Evolutionary conservation across 2,329 filamentous ascomycete species (phyloP), one percentile per base, ranked within the genome.

Genomic region (Lecanoromycetidae sp.): DNA sequence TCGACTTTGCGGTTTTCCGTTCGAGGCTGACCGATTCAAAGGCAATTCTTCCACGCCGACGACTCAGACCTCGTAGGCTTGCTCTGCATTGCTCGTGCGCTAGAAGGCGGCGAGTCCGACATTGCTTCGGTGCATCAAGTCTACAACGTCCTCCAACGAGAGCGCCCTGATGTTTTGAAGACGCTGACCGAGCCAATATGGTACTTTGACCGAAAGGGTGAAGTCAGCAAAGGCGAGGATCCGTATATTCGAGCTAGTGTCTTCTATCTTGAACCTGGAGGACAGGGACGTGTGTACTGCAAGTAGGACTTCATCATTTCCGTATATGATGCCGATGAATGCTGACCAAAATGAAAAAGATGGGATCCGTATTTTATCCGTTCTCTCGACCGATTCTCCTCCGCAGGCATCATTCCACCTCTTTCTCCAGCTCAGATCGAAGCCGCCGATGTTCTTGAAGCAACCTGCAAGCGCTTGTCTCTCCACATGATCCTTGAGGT

Each of bases 191-290:
- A 80, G 61, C 86, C 87, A 0, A 77, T 87, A 54, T 94, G 87
- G 87, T 91, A 93, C 68, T 90, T 93, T 62, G 87, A 94, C 65
- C 81, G 87, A 46, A 94, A 94, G 69, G 87, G 87, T 9, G 87
- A 94, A 69, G 78, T 76, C 1, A 84, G 79, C 19, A 67, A 71
- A 12, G 86, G 84, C 10, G 74, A 93, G 63, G 77, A 88, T 46
- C 79, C 80, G 48, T 93, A 79, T 66, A 84, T 86, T 57, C 71
- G 74, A 35, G 78, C 81, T 26, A 73, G 76, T 10, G 77, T 94
- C 15, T 77, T 91, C 56, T 93, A 87, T 62, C 68, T 87, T 3
- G 86, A 93, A 68, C 77, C 75, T 4, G 76, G 73, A 5, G 73
- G 75, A 5, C 71, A 79, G 56, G 74, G 74, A 27, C 70, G 84